Evolutionary conservation across 108 stramenopile genomes (phyloP).

Genomic region (Parietichytrium sp.): DNA sequence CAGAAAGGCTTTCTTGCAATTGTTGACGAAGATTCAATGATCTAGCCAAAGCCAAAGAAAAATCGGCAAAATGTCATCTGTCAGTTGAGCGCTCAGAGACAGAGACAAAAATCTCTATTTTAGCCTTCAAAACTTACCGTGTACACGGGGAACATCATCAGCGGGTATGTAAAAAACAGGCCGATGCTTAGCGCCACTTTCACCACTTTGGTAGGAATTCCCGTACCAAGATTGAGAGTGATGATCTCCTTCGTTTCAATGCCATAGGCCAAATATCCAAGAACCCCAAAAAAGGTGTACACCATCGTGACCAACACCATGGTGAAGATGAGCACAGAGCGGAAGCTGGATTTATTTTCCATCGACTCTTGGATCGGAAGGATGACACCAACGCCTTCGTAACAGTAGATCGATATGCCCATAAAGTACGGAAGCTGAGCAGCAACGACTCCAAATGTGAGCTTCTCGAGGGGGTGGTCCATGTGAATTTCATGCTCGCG

Average conservation of each 20-base stretch:
- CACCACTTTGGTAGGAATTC: conserved; percentile 9
- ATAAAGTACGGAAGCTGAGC: conserved; percentile 30
- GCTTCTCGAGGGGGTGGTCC: background rate
- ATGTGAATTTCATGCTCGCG: conserved; percentile 15
- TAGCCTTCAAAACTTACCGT: background rate
- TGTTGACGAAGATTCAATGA: background rate
- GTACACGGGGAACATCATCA: conserved; percentile 37
- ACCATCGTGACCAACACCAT: conserved; percentile 2
- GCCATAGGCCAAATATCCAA: conserved; percentile 33
- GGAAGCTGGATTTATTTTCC: background rate
- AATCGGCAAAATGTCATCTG: background rate
- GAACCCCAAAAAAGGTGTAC: background rate
- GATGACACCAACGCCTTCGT: conserved; percentile 21
- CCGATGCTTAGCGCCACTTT: background rate
- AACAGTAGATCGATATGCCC: conserved; percentile 34
- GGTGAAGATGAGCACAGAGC: background rate
- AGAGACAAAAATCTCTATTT: background rate
- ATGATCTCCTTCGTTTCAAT: background rate
- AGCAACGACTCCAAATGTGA: background rate
- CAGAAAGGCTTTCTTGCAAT: background rate
- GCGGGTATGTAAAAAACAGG: conserved; percentile 27
- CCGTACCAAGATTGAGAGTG: conserved; percentile 3
- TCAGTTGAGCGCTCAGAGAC: background rate
- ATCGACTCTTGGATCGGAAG: conserved; percentile 36
- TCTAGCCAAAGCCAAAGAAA: background rate